A percentile compares a stretch with the other conserved stretches of the same genome.
Conservation (phyloP, 169 alveolate species). For the Plasmodium falciparum region DNA sequence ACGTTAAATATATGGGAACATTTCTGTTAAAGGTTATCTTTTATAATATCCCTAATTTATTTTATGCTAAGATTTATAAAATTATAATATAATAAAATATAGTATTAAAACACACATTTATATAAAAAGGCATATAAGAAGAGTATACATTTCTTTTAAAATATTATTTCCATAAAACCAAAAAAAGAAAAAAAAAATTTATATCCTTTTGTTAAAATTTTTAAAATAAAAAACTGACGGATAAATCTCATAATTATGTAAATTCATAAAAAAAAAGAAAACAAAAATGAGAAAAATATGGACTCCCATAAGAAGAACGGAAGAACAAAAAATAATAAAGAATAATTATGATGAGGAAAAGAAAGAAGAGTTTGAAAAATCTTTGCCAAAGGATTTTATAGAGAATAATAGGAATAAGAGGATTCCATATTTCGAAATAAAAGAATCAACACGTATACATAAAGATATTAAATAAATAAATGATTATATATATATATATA, state of each 20-base stretch:
- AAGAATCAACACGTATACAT: conserved; percentile 55
- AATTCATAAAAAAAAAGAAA: conserved; percentile 1
- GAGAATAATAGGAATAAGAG: conserved; percentile 75
- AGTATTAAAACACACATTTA: too few relatives aligned
- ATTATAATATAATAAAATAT: too few relatives aligned
- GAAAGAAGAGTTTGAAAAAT: conserved; percentile 72
- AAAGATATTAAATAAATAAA: too few relatives aligned
- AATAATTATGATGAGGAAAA: conserved; percentile 70
- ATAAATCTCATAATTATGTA: too few relatives aligned
- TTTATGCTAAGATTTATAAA: too few relatives aligned
- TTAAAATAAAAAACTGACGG: neutral
- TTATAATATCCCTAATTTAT: too few relatives aligned
- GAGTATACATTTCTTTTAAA: too few relatives aligned
- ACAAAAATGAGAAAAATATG: conserved; percentile 76
- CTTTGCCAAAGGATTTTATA: conserved; percentile 66
- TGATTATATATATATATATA: neutral
- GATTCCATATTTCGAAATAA: conserved; percentile 69
- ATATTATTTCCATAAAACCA: neutral
- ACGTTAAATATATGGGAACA: too few relatives aligned
- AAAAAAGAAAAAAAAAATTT: neutral
- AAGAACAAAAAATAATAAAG: conserved; percentile 67
- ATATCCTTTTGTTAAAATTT: neutral
- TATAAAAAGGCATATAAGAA: too few relatives aligned
- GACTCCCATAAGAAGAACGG: conserved; percentile 79
- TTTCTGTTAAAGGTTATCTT: too few relatives aligned